phyloP scores from a whole-genome alignment of 2,329 filamentous ascomycete species.

The Botrytis deweyae region DNA sequence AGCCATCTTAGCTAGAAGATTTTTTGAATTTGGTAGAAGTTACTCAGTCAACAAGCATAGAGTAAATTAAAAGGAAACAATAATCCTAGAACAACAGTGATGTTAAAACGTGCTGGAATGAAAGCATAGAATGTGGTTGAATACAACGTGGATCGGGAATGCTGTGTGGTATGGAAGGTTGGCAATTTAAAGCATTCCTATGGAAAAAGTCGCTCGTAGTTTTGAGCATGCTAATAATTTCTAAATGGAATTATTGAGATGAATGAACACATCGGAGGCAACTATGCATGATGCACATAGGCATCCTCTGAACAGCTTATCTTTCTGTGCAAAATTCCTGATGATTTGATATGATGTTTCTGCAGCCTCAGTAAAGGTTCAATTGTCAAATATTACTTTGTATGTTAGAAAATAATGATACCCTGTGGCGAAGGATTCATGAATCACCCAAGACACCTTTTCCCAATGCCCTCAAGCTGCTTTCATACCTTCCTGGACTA shows the following conservation, averaged over 20 bases:
- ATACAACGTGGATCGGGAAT: not conserved
- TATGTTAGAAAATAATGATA: no score
- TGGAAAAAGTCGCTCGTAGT: not conserved
- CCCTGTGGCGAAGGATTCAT: not conserved
- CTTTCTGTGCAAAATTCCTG: not conserved
- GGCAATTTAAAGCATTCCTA: not conserved
- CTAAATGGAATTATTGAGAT: not conserved
- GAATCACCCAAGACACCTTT: slow-evolving; percentile 40
- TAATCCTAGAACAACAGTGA: not conserved
- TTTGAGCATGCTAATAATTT: not conserved
- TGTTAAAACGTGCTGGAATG: not conserved
- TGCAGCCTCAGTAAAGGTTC: not conserved
- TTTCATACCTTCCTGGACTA: slow-evolving; percentile 72
- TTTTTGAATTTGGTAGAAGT: not conserved
- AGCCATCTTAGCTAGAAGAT: not conserved
- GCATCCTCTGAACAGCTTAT: not conserved
- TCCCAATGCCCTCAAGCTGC: slow-evolving; percentile 61
- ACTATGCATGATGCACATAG: not conserved
- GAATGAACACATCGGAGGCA: not conserved
- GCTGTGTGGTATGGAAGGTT: not conserved
- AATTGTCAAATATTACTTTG: no score
- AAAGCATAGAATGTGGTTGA: not conserved
- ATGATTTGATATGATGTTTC: not conserved
- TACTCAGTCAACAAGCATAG: not conserved
- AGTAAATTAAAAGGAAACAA: no score